Evolutionary conservation across 2,329 filamentous ascomycete species (phyloP), one percentile per base, ranked within the genome.

Genomic region (Stagonosporopsis vannaccii): DNA sequence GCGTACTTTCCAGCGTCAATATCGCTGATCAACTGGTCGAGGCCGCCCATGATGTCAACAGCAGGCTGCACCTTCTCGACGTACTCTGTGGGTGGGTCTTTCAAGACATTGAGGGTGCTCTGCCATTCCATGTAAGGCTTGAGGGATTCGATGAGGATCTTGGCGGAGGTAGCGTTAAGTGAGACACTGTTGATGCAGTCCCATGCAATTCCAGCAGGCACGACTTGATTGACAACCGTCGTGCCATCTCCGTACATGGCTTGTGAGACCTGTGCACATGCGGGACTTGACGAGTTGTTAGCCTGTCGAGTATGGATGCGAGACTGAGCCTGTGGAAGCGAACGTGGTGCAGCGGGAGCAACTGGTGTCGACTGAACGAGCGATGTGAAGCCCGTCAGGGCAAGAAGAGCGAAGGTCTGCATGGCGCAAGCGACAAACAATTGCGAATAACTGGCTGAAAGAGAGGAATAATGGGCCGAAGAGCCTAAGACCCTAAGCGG

Each of bases 71-170:
- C 71, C 62, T 81, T 81, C 53, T 77, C 72, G 1, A 65, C 74
- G 44, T 81, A 82, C 54, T 81, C 79, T 5, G 71, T 67, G 6
- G 80, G 80, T 2, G 80, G 80, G 15, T 79, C 66, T 55, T 77
- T 78, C 40, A 82, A 64, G 25, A 69, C 75, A 15, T 71, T 68
- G n/a, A 78, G 66, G 3, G 78, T 81, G 36, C 77, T 79, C 66
- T 82, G 80, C 79, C 79, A 81, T 13, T 79, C 56, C 20, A 81
- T 63, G 56, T 78, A 81, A 3, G 79, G 77, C 15, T 73, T 72
- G 12, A 81, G 65, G 1, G 73, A 72, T 7, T 74, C 61, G 40
- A 82, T 59, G 32, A 81, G 66, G 2, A 59, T 66, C 50, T 75
- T 75, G 48, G 72, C 77, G 3, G 74, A 74, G 15, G 74, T 75